Evolutionary conservation across 2,329 filamentous ascomycete genomes (phyloP).

Genomic region (Nigrograna mackinnonii): DNA sequence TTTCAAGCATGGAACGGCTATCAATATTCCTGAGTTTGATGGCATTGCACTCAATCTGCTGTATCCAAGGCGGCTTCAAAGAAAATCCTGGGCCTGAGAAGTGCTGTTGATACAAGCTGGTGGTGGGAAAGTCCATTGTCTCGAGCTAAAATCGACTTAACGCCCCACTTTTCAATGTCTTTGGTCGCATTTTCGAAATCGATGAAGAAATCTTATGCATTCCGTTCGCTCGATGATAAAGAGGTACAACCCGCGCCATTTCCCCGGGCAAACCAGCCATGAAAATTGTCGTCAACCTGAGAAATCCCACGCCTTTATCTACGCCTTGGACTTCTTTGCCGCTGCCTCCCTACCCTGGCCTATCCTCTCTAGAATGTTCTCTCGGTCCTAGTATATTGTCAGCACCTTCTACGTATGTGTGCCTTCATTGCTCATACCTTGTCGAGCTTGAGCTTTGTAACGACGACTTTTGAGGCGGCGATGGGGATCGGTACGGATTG

Average conservation of each 20-base stretch:
- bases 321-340: constrained; percentile 66
- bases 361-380: constrained; percentile 85
- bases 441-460: constrained; percentile 98
- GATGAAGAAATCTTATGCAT: constrained; percentile 42
- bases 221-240: constrained; percentile 40
- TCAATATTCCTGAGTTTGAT: too few relatives aligned
- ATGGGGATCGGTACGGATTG: constrained; percentile 94
- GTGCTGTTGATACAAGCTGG: constrained; percentile 34
- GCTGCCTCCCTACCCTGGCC: constrained; percentile 76
- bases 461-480: constrained; percentile 94
- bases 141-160: constrained; percentile 1
- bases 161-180: constrained; percentile 37
- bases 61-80: too few relatives aligned
- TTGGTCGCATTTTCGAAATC: constrained; percentile 35
- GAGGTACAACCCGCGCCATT: constrained; percentile 35
- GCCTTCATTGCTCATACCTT: constrained; percentile 60
- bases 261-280: constrained; percentile 37
- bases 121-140: constrained; percentile 34
- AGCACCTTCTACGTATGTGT: too few relatives aligned
- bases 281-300: constrained; percentile 42
- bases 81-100: not conserved
- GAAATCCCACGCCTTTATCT: constrained; percentile 44
- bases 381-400: constrained; percentile 64
- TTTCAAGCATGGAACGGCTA: too few relatives aligned
- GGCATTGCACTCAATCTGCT: too few relatives aligned